phyloP scores from a whole-genome alignment of 2,329 filamentous ascomycete genomes.

The Claviceps pazoutovae region DNA sequence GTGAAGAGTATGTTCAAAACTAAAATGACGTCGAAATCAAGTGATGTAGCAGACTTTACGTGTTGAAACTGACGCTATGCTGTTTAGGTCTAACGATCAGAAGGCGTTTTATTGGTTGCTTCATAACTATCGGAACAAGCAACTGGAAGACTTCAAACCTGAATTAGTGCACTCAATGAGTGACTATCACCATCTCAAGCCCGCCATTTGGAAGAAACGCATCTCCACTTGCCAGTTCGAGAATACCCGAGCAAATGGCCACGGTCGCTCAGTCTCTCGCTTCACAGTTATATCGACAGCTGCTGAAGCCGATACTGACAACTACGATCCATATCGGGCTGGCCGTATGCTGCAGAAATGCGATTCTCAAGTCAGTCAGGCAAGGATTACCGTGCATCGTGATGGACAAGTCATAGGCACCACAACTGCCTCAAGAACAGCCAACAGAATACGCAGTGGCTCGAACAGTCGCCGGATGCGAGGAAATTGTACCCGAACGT shows the following conservation, averaged over 20 bases:
- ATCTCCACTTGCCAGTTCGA: conserved; percentile 49
- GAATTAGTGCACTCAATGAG: conserved; percentile 73
- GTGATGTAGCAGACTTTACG: too few relatives aligned
- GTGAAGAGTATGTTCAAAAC: conserved; percentile 39
- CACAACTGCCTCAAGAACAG: conserved; percentile 12
- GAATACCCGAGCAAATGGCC: conserved; percentile 29
- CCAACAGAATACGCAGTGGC: conserved; percentile 21
- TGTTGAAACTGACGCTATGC: conserved; percentile 14
- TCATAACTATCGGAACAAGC: conserved; percentile 65
- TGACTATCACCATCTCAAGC: conserved; percentile 73
- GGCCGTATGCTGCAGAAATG: conserved; percentile 35
- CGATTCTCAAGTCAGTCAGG: conserved; percentile 40
- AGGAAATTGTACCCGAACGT: conserved; percentile 15
- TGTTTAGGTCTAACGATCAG: conserved; percentile 65
- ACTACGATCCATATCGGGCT: conserved; percentile 75
- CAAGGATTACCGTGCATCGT: conserved; percentile 57
- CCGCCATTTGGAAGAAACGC: conserved; percentile 42
- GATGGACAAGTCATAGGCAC: conserved; percentile 20
- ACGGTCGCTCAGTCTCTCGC: conserved; percentile 40
- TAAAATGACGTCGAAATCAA: too few relatives aligned
- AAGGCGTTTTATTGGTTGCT: conserved; percentile 87
- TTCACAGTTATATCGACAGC: conserved; percentile 54
- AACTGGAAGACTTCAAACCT: conserved; percentile 75
- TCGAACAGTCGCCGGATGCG: conserved; percentile 20
- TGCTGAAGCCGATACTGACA: conserved; percentile 39